These are phyloP conservation scores for Tephrocybe sp. DNA, from an alignment of 768 basidiomycete species.

Conservation along the genomic window DNA sequence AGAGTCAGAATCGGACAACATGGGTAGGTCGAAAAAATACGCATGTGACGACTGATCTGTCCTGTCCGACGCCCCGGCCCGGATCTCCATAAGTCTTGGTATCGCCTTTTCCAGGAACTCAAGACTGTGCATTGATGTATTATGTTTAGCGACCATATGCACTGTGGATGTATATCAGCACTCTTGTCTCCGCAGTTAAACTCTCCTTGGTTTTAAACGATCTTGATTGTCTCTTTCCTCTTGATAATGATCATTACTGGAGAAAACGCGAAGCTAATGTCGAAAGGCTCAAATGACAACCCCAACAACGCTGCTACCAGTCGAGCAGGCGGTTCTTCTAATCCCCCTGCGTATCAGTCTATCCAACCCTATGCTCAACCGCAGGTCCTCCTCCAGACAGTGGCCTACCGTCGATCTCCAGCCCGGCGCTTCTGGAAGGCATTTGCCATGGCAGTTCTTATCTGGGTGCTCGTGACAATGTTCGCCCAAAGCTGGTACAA, in stretches of 20 bases:
- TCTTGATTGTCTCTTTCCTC: not conserved
- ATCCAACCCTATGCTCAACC: slow-evolving; percentile 8
- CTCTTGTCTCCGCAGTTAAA: slow-evolving; percentile 1
- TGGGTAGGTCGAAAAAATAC: slow-evolving; percentile 15
- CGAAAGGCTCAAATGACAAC: slow-evolving; percentile 1
- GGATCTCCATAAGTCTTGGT: too few relatives aligned
- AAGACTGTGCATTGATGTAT: slow-evolving; percentile 1
- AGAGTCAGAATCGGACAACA: slow-evolving; percentile 52
- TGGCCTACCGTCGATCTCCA: slow-evolving; percentile 15
- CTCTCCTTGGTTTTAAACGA: too few relatives aligned
- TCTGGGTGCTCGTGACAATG: slow-evolving; percentile 21
- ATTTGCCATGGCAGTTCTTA: slow-evolving; percentile 17
- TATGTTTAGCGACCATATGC: not conserved
- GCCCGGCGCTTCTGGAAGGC: slow-evolving; percentile 23
- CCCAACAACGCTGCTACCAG: not conserved
- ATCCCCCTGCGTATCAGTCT: slow-evolving; percentile 14
- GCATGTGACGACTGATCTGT: slow-evolving; percentile 6
- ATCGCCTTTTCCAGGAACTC: too few relatives aligned
- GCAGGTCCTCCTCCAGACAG: not conserved
- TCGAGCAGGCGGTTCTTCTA: slow-evolving; percentile 1
- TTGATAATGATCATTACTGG: slow-evolving; percentile 13
- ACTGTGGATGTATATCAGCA: not conserved
- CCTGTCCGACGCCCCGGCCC: too few relatives aligned
- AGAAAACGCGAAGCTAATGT: slow-evolving; percentile 11
- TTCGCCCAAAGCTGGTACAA: slow-evolving; percentile 18